phyloP scores from a whole-genome alignment of 2,329 filamentous ascomycete species.

The Paecilomyces dactylethromorphus region DNA sequence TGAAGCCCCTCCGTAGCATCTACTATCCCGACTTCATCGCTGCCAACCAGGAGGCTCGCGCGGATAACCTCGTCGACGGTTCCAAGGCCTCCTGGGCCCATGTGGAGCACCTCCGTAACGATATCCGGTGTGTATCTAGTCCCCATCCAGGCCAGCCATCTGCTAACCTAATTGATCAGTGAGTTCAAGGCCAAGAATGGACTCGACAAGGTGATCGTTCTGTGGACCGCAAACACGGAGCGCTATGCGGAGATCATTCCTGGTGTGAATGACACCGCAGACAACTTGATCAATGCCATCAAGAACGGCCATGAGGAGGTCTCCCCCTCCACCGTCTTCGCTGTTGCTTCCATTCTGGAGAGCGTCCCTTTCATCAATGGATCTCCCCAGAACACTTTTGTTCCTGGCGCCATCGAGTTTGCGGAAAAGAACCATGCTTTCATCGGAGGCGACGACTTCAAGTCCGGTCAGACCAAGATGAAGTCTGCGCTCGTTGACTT shows the following conservation, averaged over 20 bases:
- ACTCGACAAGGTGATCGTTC: constrained; percentile 92
- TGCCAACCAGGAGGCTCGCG: constrained; percentile 93
- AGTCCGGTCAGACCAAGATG: constrained; percentile 99
- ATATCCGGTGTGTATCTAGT: constrained; percentile 62
- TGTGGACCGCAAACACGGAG: constrained; percentile 99
- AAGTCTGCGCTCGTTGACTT: constrained; percentile 98
- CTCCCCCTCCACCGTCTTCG: constrained; percentile 92
- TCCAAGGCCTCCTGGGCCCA: constrained; percentile 79
- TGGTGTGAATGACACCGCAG: constrained; percentile 93
- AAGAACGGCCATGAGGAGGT: constrained; percentile 81
- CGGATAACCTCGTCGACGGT: constrained; percentile 81
- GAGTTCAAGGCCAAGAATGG: constrained; percentile 81
- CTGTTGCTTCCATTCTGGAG: constrained; percentile 89
- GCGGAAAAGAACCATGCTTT: constrained; percentile 82
- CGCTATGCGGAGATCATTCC: constrained; percentile 82
- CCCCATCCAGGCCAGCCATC: constrained; percentile 1
- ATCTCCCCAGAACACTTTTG: constrained; percentile 98
- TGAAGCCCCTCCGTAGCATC: constrained; percentile 86
- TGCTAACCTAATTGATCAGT: constrained; percentile 32
- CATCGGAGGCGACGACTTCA: constrained; percentile 98
- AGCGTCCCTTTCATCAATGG: constrained; percentile 94
- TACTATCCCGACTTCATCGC: constrained; percentile 99
- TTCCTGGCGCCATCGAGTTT: constrained; percentile 83
- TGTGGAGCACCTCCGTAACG: constrained; percentile 85
- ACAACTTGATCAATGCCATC: constrained; percentile 85